Conservation (phyloP, 2,329 filamentous ascomycete genomes). For the Calcarisporium arbuscula region DNA sequence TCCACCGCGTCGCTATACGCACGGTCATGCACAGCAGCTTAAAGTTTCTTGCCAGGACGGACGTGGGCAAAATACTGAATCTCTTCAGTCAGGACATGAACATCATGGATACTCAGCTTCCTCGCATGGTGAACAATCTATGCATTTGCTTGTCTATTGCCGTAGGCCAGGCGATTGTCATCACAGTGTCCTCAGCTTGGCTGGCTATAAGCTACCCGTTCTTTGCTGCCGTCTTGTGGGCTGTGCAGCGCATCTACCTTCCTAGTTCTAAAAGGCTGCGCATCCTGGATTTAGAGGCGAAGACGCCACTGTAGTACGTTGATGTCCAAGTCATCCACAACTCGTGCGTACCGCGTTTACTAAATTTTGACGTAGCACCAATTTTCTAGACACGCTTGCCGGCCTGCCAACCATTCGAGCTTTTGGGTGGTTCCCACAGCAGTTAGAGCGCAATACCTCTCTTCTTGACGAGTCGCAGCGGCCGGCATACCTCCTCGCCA, state of each 20-base stretch:
- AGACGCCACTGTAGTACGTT: conserved; percentile 33
- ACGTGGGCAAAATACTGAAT: conserved; percentile 29
- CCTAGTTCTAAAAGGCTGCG: conserved; percentile 54
- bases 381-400: conserved; percentile 9
- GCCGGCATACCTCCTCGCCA: conserved; percentile 8
- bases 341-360: too few relatives aligned
- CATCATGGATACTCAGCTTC: conserved; percentile 28
- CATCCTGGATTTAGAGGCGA: conserved; percentile 52
- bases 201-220: conserved; percentile 44
- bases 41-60: conserved; percentile 30
- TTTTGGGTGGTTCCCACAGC: conserved; percentile 8
- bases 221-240: conserved; percentile 35
- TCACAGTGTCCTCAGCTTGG: conserved; percentile 33
- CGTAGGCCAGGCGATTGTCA: conserved; percentile 33
- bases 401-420: conserved; percentile 10
- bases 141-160: conserved; percentile 16
- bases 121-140: conserved; percentile 18
- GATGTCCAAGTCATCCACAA: too few relatives aligned
- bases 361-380: conserved; percentile 3
- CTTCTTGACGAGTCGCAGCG: conserved; percentile 10
- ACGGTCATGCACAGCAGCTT: too few relatives aligned
- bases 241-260: conserved; percentile 50
- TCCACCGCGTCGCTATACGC: too few relatives aligned
- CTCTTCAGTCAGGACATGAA: conserved; percentile 33
- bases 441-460: conserved; percentile 1